A percentile compares a stretch with the other conserved stretches of the same genome.
These are phyloP conservation scores for Backusella australiensis DNA, from an alignment of 192 early-diverging fungal genomes.

Conservation along the genomic window DNA sequence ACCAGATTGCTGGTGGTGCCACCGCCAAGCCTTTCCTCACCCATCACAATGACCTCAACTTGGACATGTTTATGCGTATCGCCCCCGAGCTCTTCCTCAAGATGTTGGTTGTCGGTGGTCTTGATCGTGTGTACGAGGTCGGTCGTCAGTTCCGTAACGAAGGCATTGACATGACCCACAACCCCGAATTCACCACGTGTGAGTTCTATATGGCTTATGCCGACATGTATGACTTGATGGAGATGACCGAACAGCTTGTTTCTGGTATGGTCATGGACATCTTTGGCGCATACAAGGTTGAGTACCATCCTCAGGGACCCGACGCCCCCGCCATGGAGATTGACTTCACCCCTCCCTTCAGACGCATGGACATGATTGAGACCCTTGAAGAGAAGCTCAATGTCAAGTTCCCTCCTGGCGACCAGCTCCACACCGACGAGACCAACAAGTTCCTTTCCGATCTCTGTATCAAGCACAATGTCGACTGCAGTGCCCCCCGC, in stretches of 20 bases:
- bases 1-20: conserved; percentile 96
- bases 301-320: conserved; percentile 92
- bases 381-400: conserved; percentile 89
- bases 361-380: conserved; percentile 88
- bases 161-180: conserved; percentile 97
- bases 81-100: conserved; percentile 98
- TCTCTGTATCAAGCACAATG: conserved; percentile 91
- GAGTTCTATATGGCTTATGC: conserved; percentile 99
- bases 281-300: conserved; percentile 86
- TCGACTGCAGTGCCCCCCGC: conserved; percentile 93
- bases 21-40: conserved; percentile 99
- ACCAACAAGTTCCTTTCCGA: conserved; percentile 90
- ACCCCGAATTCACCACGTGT: conserved; percentile 99
- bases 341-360: conserved; percentile 97
- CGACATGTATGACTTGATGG: conserved; percentile 95
- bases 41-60: conserved; percentile 99
- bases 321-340: conserved; percentile 76
- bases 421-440: conserved; percentile 75
- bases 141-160: conserved; percentile 99
- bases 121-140: conserved; percentile 99
- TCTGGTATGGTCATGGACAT: conserved; percentile 93
- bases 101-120: conserved; percentile 96
- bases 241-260: conserved; percentile 85
- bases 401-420: conserved; percentile 88
- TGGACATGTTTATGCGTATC: conserved; percentile 98